A percentile compares a stretch with the other conserved stretches of the same genome.
phyloP scores from a whole-genome alignment of 129 eudicot species.

The Pittosporum tobira region DNA sequence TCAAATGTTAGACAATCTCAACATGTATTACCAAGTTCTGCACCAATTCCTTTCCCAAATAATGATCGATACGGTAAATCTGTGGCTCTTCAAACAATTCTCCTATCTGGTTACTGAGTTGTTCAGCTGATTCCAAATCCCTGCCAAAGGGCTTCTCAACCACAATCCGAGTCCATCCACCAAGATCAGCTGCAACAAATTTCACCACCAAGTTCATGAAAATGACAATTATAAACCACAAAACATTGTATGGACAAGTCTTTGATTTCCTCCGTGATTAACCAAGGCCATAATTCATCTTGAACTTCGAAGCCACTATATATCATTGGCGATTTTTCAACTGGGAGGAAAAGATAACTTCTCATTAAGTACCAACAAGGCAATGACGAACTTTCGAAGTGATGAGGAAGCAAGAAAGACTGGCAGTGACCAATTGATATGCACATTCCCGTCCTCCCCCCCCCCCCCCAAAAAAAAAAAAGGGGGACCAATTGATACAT shows the following conservation, averaged over 20 bases:
- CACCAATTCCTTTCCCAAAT: constrained; percentile 95
- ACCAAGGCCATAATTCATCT: neutral
- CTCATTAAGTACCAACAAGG: neutral
- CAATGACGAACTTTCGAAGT: no score
- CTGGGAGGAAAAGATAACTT: neutral
- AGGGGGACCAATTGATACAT: no score
- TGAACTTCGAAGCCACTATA: neutral
- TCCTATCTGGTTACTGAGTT: constrained; percentile 90
- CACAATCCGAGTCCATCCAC: constrained; percentile 98
- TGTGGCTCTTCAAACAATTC: constrained; percentile 90
- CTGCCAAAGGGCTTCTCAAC: constrained; percentile 99
- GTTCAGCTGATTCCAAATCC: constrained; percentile 91
- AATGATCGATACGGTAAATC: constrained; percentile 96
- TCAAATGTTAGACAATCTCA: neutral
- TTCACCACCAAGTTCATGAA: constrained; percentile 1
- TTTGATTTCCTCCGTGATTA: neutral
- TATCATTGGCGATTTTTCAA: neutral
- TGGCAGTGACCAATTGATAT: no score
- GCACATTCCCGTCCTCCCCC: no score
- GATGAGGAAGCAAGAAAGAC: no score
- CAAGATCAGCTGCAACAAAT: constrained; percentile 64
- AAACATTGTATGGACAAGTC: neutral
- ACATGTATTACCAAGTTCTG: constrained; percentile 71
- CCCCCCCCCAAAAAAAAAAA: no score
- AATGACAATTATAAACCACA: neutral